Evolutionary conservation across 192 early-diverging fungal species (phyloP), one percentile per base, ranked within the genome.

Genomic region (Backusella mclennaniae): DNA sequence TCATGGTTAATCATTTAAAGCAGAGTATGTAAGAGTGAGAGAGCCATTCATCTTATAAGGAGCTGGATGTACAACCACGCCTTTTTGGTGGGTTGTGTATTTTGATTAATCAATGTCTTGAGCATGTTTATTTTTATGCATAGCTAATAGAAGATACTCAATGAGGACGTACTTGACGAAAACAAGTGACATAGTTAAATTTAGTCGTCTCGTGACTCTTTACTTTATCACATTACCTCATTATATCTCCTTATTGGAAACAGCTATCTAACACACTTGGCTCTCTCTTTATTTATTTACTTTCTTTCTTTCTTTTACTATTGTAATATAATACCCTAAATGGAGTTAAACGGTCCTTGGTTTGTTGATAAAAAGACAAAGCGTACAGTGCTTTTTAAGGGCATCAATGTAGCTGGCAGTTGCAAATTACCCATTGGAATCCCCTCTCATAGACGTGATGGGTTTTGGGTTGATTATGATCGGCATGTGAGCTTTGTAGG

Each of bases 401-500:
- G 89, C 6, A 80, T 89, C 33, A 90, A 90, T 72, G 73, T 90
- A 12, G 78, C 83, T 9, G 88, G 85, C 9, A 86, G 85, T 1
- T 79, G 87, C 44, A 90, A 90, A 77, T 79, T 83, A 33, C 89
- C 89, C 3, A 69, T 83, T 15, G 82, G 80, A 0, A 44, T 83
- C 33, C 80, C 87, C 1, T 84, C 84, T 9, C 84, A 90, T 72
- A 76, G 75, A 17, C 56, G 42, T 3, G 74, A 87, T 35, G 81
- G 83, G 0, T 90, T 85, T 76, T 84, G 84, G 73, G 83, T 85
- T 23, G 84, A 82, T 74, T 79, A 86, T 35, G 87, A 85, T 23
- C 72, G 81, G 0, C 35, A 89, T 35, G 89, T 95, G 23, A 90
- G 84, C 29, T 94, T 94, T 77, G 78, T 95, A 31, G 92, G 92